Evolutionary conservation across 345 rosid genomes (phyloP).

Genomic region (Firmiana major): DNA sequence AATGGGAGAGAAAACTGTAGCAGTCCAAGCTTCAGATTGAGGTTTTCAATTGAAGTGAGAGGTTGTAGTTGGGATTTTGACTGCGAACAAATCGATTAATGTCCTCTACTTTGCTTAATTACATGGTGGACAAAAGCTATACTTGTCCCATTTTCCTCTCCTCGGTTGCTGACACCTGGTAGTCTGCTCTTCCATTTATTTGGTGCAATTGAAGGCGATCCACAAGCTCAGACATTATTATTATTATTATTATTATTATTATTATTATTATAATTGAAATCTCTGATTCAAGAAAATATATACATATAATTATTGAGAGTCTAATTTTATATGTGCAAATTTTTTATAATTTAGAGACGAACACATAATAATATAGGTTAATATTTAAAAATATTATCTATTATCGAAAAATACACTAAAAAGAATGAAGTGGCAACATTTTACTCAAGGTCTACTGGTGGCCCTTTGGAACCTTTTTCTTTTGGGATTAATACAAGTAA

Average conservation of each 20-base stretch:
- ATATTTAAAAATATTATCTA: no score
- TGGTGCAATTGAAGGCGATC: not conserved
- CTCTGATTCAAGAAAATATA: no score
- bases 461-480: not conserved
- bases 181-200: not conserved
- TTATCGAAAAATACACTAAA: no score
- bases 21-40: not conserved
- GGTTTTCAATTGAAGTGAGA: not conserved
- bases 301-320: no score
- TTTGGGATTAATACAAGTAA: not conserved
- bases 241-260: no score
- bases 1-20: not conserved
- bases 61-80: slow-evolving; percentile 28
- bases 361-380: no score
- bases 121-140: not conserved
- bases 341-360: no score
- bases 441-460: not conserved
- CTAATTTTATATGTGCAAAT: no score
- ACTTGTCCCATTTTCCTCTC: not conserved
- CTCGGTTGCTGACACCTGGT: not conserved
- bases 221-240: no score
- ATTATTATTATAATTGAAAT: no score
- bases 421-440: not conserved
- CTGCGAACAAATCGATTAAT: not conserved
- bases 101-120: slow-evolving; percentile 15